Percentiles rank a stretch among this genome's conserved stretches.
Evolutionary conservation across 1,139 yeast species (phyloP).

Genomic region (Debaryomyces singareniensis): DNA sequence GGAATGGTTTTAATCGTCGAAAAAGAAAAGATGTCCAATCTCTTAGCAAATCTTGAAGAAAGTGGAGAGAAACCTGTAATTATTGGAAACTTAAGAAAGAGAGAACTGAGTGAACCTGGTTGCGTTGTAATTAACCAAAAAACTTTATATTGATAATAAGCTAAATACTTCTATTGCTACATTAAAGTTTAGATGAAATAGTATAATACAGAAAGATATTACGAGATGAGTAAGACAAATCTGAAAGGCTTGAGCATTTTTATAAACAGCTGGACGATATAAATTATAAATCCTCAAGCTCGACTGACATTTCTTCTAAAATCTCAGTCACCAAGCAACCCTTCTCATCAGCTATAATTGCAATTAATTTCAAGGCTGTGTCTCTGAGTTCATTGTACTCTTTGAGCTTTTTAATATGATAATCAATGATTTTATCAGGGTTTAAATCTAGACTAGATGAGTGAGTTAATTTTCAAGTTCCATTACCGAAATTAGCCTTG

Average conservation of each 20-base stretch:
- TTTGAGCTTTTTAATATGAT: constrained; percentile 37
- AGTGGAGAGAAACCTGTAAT: constrained; percentile 73
- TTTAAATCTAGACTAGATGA: constrained; percentile 17
- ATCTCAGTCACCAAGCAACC: constrained; percentile 36
- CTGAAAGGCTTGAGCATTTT: not conserved
- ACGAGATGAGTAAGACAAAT: not conserved
- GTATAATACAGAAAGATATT: not conserved
- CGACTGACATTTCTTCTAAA: constrained; percentile 27
- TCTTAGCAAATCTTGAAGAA: constrained; percentile 45
- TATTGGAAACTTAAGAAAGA: constrained; percentile 68
- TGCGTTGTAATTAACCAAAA: constrained; percentile 45
- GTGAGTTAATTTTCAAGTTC: no score
- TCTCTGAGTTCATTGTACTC: constrained; percentile 46
- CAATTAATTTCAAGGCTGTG: constrained; percentile 42
- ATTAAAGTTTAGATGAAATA: not conserved
- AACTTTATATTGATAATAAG: no score
- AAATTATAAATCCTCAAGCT: constrained; percentile 10
- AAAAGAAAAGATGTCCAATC: constrained; percentile 52
- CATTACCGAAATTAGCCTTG: constrained; percentile 1
- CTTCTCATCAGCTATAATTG: constrained; percentile 46
- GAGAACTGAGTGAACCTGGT: constrained; percentile 45
- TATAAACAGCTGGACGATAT: no score
- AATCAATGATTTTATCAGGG: constrained; percentile 32
- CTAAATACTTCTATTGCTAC: not conserved
- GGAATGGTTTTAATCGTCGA: constrained; percentile 93